Evolutionary conservation across 2,329 filamentous ascomycete genomes (phyloP), one percentile per base, ranked within the genome.

Genomic region (Leptographium procerum): DNA sequence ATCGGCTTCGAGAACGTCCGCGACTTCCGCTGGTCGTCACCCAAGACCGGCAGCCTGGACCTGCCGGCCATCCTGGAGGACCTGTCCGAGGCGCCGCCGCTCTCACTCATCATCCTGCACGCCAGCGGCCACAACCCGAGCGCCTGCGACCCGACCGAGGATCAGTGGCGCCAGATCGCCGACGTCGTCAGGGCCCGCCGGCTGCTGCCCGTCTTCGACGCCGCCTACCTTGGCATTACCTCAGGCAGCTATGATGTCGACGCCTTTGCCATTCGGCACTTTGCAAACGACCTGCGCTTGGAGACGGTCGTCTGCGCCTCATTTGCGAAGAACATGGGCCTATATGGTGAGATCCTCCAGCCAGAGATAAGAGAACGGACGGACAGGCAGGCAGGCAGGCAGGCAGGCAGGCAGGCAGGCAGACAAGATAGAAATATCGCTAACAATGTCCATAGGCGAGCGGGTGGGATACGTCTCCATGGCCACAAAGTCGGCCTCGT

Each of bases 201-300:
- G 62, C 92, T 95, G 73, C 96, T 99, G 77, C 92, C 92, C 67
- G 96, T 97, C 83, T 97, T 99, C 75, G 94, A 99, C 77, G 89
- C 84, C 63, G 94, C 94, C 57, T 99, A 99, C 78, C 94, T 97
- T 74, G 92, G 94, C 58, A 97, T 99, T 71, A 92, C 92, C 2
- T 95, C 92, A 0, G 94, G 94, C 59, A 85, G 94, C 70, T 81
- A 96, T 26, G 79, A 82, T 65, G 83, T 84, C 60, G 94, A 99
- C 71, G 89, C 89, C 63, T 91, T 87, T 77, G 88, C 92, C 22
- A 86, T 99, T 66, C 87, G 89, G 64, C 88, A 96, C 79, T 97
- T 99, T 69, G 78, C 95, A 66, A 86, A 92, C 68, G 86, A 94
- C 71, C 56, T 31, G 7, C 91, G 91, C 62, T 92, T 96, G 73